phyloP scores from a whole-genome alignment of 179 eudicot species.

The Silene coronaria region DNA sequence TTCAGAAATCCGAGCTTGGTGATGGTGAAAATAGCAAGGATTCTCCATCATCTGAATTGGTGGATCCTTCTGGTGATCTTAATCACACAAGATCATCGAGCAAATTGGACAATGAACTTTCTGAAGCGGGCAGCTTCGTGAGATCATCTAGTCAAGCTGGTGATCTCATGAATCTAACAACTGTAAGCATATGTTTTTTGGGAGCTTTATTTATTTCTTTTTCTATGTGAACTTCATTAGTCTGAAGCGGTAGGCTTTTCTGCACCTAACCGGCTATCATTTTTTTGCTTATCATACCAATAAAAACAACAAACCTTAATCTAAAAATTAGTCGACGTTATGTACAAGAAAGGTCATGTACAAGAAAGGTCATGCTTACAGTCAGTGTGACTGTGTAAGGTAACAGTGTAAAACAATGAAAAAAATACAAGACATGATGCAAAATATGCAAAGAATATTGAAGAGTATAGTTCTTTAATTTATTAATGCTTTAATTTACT shows the following conservation, averaged over 20 bases:
- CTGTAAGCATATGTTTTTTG: slow-evolving; percentile 33
- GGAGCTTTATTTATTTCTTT: background rate
- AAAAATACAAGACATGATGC: background rate
- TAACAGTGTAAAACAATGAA: background rate
- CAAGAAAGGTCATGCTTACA: background rate
- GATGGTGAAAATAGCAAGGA: slow-evolving; percentile 49
- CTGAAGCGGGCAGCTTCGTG: slow-evolving; percentile 58
- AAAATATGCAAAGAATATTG: background rate
- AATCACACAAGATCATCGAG: slow-evolving; percentile 60
- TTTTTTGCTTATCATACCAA: background rate
- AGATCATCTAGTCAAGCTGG: slow-evolving; percentile 67
- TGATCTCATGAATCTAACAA: slow-evolving; percentile 48
- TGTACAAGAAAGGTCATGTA: background rate
- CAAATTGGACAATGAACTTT: slow-evolving; percentile 61
- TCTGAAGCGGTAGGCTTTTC: background rate
- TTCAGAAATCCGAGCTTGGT: slow-evolving; percentile 63
- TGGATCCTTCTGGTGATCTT: slow-evolving; percentile 42
- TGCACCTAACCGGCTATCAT: background rate
- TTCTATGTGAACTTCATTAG: background rate
- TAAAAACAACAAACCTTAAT: no score
- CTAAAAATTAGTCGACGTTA: background rate
- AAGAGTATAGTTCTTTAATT: background rate
- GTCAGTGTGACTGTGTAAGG: background rate
- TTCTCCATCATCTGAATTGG: slow-evolving; percentile 40
- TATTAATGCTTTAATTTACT: background rate